Evolutionary conservation across 805 yeast genomes (phyloP), one percentile per base, ranked within the genome.

Genomic region (Saccharomycopsis olivae): DNA sequence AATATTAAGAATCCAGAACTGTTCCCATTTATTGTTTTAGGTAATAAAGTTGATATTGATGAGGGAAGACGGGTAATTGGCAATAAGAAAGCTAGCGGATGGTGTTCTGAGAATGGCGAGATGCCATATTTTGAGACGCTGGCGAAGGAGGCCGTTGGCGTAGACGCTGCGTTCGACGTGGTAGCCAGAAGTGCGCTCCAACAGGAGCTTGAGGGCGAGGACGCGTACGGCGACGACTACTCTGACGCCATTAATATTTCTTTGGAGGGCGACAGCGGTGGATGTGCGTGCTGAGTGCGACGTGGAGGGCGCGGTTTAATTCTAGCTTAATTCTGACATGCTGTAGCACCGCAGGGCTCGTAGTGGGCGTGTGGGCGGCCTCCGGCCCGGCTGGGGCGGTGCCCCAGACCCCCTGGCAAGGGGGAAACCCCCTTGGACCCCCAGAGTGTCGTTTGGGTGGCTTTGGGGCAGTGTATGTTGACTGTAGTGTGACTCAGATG

Each of bases 241-340:
- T 82, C 92, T 35, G 97, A 89, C 60, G 96, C 97, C 18, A 89
- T 89, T 49, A 89, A 89, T 59, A 89, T 89, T 53, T 92, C 86
- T 56, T 72, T 89, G 52, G 96, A 88, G 55, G 80, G 78, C 41
- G 96, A 87, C 41, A 58, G 70, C 29, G 66, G 78, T 40, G 73
- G 79, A 5, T 87, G 96, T 65, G 77, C 75, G 18, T 86, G 95
- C 60, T 85, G n/a, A n/a, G n/a, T n/a, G n/a, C n/a, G n/a, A n/a
- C n/a, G n/a, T n/a, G n/a, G n/a, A n/a, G n/a, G n/a, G n/a, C n/a
- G n/a, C n/a, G n/a, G n/a, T n/a, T n/a, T n/a, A n/a, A n/a, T n/a
- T n/a, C n/a, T n/a, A n/a, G n/a, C n/a, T n/a, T n/a, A n/a, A n/a
- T n/a, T n/a, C n/a, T n/a, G n/a, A n/a, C n/a, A n/a, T n/a, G n/a